Conservation (phyloP, 345 rosid genomes). For the Corchorus olitorius region DNA sequence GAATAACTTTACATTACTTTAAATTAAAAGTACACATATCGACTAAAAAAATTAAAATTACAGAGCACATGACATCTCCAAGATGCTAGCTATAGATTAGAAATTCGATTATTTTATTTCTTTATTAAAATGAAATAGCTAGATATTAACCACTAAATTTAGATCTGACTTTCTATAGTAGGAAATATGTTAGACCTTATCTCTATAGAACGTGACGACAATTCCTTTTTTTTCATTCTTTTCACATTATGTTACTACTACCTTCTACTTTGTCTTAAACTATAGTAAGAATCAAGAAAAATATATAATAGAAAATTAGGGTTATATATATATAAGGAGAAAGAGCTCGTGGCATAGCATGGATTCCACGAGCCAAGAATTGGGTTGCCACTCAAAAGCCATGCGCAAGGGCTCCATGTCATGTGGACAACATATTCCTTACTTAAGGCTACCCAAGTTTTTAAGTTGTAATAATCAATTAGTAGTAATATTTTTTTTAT, state of each 20-base stretch:
- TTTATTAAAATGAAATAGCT: too few relatives aligned
- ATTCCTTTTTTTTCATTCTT: too few relatives aligned
- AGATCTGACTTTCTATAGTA: too few relatives aligned
- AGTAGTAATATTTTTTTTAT: background rate
- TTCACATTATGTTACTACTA: background rate
- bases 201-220: too few relatives aligned
- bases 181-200: too few relatives aligned
- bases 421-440: background rate
- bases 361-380: slow-evolving; percentile 6
- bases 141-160: too few relatives aligned
- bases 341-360: background rate
- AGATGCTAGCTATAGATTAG: too few relatives aligned
- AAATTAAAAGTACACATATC: background rate
- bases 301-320: background rate
- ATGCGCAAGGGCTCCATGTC: background rate
- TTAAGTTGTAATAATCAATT: too few relatives aligned
- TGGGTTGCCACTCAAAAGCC: slow-evolving; percentile 9
- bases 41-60: too few relatives aligned
- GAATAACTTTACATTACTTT: too few relatives aligned
- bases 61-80: too few relatives aligned
- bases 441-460: background rate
- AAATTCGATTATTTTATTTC: too few relatives aligned
- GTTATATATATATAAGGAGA: background rate
- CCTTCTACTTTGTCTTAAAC: background rate
- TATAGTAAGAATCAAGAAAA: background rate